Percentiles rank a stretch among this genome's conserved stretches.
These are phyloP conservation scores for Fusarium chuoi DNA, from an alignment of 2,329 filamentous ascomycete species.

Conservation along the genomic window DNA sequence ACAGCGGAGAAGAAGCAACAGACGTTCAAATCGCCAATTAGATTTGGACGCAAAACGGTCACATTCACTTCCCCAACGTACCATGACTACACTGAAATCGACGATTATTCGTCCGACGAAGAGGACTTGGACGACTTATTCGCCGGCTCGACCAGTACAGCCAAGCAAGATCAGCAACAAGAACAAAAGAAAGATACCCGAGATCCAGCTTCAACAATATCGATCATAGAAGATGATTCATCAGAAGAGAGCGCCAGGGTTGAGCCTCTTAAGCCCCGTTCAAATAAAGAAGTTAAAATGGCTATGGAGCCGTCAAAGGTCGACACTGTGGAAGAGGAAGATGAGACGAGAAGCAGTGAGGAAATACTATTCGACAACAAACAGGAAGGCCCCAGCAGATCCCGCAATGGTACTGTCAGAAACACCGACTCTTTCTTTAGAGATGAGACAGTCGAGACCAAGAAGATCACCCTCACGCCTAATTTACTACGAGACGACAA, in stretches of 20 bases:
- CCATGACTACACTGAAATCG: conserved; percentile 86
- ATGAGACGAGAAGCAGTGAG: conserved; percentile 64
- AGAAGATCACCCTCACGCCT: conserved; percentile 96
- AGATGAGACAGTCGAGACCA: conserved; percentile 92
- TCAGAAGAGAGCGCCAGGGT: conserved; percentile 66
- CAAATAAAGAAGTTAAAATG: conserved; percentile 53
- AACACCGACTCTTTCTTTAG: conserved; percentile 98
- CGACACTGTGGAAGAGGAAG: conserved; percentile 50
- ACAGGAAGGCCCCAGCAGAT: conserved; percentile 66
- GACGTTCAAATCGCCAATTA: conserved; percentile 80
- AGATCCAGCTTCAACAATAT: conserved; percentile 45
- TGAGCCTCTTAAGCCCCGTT: conserved; percentile 63
- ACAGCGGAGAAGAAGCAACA: conserved; percentile 82
- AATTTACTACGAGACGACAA: conserved; percentile 88
- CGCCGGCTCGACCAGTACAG: conserved; percentile 42
- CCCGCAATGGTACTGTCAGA: conserved; percentile 85
- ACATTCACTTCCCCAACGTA: conserved; percentile 87
- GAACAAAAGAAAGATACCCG: conserved; percentile 47
- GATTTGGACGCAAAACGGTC: conserved; percentile 86
- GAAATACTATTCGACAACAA: conserved; percentile 72
- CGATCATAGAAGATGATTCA: conserved; percentile 45
- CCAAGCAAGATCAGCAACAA: conserved; percentile 38
- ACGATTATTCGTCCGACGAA: conserved; percentile 87
- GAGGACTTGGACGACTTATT: conserved; percentile 61
- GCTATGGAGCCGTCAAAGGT: conserved; percentile 47